A percentile compares a stretch with the other conserved stretches of the same genome.
phyloP scores from a whole-genome alignment of 1,139 yeast species.

The Groenewaldozyma sp. region DNA sequence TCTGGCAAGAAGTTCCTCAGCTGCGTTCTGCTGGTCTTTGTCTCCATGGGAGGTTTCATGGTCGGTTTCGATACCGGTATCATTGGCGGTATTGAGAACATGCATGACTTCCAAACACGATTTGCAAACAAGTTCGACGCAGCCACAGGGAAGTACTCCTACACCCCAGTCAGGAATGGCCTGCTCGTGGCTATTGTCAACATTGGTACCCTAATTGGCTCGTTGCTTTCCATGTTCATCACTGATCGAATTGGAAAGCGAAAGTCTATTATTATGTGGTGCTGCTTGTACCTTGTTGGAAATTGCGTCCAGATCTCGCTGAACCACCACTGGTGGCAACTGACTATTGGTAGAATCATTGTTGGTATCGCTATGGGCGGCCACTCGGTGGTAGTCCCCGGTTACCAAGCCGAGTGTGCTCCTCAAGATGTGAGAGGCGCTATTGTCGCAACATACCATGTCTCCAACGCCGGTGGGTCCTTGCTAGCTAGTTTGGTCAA shows the following conservation, averaged over 20 bases:
- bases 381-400: constrained; percentile 15
- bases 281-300: not conserved
- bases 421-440: constrained; percentile 8
- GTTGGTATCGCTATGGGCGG: constrained; percentile 35
- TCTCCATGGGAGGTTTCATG: constrained; percentile 3
- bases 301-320: constrained; percentile 2
- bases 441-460: constrained; percentile 2
- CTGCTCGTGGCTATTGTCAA: constrained; percentile 1
- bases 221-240: constrained; percentile 1
- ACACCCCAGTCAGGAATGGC: constrained; percentile 1
- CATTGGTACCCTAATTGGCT: constrained; percentile 2
- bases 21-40: constrained; percentile 1
- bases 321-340: constrained; percentile 31
- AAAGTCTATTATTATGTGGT: constrained; percentile 2
- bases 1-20: not conserved
- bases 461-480: constrained; percentile 2
- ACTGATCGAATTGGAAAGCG: constrained; percentile 2
- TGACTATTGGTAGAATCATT: constrained; percentile 46
- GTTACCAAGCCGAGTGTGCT: constrained; percentile 15
- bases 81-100: constrained; percentile 2
- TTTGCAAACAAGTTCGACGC: not conserved
- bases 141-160: not conserved
- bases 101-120: constrained; percentile 1
- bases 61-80: constrained; percentile 3
- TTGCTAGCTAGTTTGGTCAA: constrained; percentile 1